These are phyloP conservation scores for Phytophthora parvispora DNA, from an alignment of 352 stramenopile species.

Conservation along the genomic window DNA sequence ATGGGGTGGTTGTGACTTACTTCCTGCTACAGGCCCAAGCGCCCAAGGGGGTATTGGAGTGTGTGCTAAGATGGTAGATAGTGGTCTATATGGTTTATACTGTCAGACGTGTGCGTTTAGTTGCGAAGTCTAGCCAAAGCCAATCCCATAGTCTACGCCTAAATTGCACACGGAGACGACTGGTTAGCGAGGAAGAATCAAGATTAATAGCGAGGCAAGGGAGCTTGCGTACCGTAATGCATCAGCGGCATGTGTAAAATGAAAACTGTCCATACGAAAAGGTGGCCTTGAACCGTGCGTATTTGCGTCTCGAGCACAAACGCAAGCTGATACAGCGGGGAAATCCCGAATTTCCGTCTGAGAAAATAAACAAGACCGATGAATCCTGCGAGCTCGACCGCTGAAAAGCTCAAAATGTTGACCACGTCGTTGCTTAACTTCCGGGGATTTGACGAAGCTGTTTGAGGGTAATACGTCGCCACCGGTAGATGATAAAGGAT, in stretches of 20 bases:
- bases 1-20: no score
- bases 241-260: slow-evolving; percentile 29
- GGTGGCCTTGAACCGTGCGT: slow-evolving; percentile 17
- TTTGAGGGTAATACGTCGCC: slow-evolving; percentile 34
- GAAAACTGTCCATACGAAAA: slow-evolving; percentile 27
- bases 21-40: no score
- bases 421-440: slow-evolving; percentile 11
- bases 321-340: slow-evolving; percentile 26
- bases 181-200: background rate
- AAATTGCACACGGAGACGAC: background rate
- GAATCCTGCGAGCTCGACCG: slow-evolving; percentile 24
- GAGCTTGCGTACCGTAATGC: slow-evolving; percentile 33
- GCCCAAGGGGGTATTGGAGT: no score
- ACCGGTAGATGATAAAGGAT: slow-evolving; percentile 35
- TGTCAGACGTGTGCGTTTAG: no score
- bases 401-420: slow-evolving; percentile 24
- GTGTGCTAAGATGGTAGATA: no score
- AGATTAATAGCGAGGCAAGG: background rate
- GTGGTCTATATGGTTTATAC: no score
- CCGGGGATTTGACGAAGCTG: slow-evolving; percentile 6
- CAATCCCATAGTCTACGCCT: slow-evolving; percentile 22
- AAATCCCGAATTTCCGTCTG: slow-evolving; percentile 28
- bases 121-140: slow-evolving; percentile 2
- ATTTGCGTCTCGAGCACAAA: slow-evolving; percentile 29
- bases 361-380: slow-evolving; percentile 22